A percentile compares a stretch with the other conserved stretches of the same genome.
Conservation (phyloP, 2,329 filamentous ascomycete genomes). For the Mycosphaerella sp. region DNA sequence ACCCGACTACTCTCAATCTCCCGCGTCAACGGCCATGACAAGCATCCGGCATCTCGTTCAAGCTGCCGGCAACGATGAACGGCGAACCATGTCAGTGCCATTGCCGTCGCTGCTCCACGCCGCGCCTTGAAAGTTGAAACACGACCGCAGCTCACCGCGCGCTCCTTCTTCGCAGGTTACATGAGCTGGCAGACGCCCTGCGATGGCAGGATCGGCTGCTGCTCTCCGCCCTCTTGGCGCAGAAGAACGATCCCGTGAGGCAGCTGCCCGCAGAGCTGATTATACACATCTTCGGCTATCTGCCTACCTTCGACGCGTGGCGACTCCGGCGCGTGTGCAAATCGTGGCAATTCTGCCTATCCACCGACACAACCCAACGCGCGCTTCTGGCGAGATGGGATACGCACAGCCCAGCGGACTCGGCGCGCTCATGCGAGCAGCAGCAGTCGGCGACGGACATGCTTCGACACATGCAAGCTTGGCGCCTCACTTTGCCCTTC, state of each 20-base stretch:
- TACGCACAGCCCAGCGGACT: conserved; percentile 14
- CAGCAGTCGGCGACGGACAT: not conserved
- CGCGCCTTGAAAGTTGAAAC: not conserved
- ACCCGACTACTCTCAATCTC: too few relatives aligned
- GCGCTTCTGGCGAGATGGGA: conserved; percentile 9
- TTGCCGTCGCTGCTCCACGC: not conserved
- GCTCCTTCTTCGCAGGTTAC: conserved; percentile 9
- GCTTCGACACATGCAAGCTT: conserved; percentile 17
- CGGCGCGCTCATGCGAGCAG: not conserved
- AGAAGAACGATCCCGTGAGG: conserved; percentile 33
- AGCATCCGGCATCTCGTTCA: conserved; percentile 4
- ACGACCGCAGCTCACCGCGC: conserved; percentile 3
- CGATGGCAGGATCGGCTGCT: conserved; percentile 12
- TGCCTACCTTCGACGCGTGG: conserved; percentile 26
- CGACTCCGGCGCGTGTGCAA: conserved; percentile 31
- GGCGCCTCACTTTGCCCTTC: conserved; percentile 17
- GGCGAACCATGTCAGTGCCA: not conserved
- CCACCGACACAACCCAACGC: conserved; percentile 18
- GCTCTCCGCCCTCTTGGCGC: conserved; percentile 8
- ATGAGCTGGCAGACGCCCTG: conserved; percentile 12
- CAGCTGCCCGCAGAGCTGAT: conserved; percentile 37
- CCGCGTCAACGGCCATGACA: not conserved
- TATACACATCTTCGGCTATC: conserved; percentile 32
- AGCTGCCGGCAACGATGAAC: not conserved
- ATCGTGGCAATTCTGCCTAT: conserved; percentile 32